Evolutionary conservation across 2,329 filamentous ascomycete species (phyloP).

Genomic region (Lachnellula occidentalis): DNA sequence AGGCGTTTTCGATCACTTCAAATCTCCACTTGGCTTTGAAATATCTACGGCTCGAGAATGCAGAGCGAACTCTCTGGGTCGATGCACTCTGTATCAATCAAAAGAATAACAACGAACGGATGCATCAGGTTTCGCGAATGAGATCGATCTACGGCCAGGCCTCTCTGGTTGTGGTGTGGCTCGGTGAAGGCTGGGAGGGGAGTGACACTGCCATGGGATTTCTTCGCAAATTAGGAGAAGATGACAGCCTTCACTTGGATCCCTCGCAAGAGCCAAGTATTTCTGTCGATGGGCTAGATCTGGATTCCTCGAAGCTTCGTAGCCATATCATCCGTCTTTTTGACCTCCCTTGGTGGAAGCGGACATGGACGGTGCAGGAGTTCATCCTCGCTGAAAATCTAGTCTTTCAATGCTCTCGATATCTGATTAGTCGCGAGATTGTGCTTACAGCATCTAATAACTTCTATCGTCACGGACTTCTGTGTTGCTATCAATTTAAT

Average conservation of each 20-base stretch:
- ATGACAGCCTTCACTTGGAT: neutral
- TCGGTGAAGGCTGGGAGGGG: neutral
- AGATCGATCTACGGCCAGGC: neutral
- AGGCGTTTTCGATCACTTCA: neutral
- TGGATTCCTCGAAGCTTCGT: neutral
- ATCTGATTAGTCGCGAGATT: neutral
- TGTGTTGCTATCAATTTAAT: neutral
- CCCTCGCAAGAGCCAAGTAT: neutral
- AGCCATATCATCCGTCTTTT: neutral
- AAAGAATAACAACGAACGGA: neutral
- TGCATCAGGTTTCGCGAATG: neutral
- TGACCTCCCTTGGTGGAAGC: neutral
- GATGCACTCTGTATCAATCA: neutral
- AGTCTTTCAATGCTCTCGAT: neutral
- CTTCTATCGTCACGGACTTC: neutral
- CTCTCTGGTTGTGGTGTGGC: neutral
- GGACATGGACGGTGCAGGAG: neutral
- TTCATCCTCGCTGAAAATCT: neutral
- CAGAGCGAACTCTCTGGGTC: neutral
- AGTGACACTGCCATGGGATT: neutral
- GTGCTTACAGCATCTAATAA: neutral
- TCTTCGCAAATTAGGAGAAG: neutral
- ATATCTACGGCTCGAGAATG: neutral
- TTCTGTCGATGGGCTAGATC: neutral
- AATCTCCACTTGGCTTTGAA: neutral